phyloP scores from a whole-genome alignment of 2,329 filamentous ascomycete genomes.

The Colletotrichum sp. region DNA sequence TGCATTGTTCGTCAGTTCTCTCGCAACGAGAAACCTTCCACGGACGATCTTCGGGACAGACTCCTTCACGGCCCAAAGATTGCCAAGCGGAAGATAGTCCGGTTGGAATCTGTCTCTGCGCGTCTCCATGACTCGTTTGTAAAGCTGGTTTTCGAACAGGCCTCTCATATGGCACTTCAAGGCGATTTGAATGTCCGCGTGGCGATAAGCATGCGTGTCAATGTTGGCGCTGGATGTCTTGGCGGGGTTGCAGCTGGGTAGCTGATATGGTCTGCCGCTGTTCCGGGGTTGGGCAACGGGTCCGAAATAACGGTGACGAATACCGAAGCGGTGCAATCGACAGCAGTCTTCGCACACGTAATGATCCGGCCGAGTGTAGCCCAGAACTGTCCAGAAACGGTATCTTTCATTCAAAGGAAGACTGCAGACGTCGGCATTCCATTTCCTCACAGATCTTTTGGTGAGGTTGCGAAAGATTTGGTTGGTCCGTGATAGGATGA shows the following conservation, averaged over 20 bases:
- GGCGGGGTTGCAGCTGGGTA: neutral
- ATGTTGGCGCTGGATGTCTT: fast-evolving
- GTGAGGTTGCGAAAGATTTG: fast-evolving
- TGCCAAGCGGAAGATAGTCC: neutral
- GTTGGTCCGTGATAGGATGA: fast-evolving
- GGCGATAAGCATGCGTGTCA: fast-evolving
- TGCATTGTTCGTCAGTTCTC: neutral
- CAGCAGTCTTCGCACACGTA: neutral
- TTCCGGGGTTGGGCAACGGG: fast-evolving
- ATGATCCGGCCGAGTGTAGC: neutral
- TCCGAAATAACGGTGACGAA: fast-evolving
- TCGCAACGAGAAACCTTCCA: neutral
- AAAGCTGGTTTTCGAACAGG: neutral
- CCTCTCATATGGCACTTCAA: neutral
- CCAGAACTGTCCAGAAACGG: neutral
- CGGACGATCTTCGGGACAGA: neutral
- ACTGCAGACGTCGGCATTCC: fast-evolving
- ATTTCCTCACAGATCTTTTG: fast-evolving
- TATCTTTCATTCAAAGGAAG: neutral
- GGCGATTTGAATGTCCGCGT: neutral
- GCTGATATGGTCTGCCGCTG: neutral
- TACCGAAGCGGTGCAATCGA: neutral
- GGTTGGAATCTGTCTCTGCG: neutral
- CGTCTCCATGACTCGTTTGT: neutral
- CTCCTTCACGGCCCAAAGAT: neutral